These are phyloP conservation scores for Diaporthe amygdali DNA, from an alignment of 2,329 filamentous ascomycete species.

Conservation along the genomic window DNA sequence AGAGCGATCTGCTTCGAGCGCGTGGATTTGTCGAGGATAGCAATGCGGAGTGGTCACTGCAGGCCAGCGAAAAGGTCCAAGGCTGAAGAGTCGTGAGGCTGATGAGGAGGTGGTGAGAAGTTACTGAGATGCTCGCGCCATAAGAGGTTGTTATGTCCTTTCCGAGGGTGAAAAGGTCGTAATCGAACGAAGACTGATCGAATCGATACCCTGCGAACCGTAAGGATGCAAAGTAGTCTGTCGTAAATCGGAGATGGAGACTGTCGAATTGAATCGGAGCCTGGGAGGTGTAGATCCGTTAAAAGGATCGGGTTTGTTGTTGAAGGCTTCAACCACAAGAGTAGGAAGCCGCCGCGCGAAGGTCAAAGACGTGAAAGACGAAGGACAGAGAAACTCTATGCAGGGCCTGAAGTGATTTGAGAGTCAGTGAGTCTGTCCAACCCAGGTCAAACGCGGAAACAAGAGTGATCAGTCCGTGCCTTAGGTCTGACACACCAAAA, in stretches of 20 bases:
- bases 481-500: conserved; percentile 14
- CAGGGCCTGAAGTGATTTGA: conserved; percentile 15
- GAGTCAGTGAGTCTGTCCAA: conserved; percentile 19
- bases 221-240: background rate
- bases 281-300: background rate
- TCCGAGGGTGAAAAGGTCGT: background rate
- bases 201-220: conserved; percentile 8
- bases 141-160: conserved; percentile 31
- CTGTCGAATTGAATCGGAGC: conserved; percentile 17
- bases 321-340: background rate
- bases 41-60: conserved; percentile 29
- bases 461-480: conserved; percentile 19
- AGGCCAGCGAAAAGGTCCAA: conserved; percentile 38
- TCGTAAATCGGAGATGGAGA: background rate
- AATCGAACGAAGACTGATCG: background rate
- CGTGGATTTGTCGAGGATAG: conserved; percentile 38
- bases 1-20: conserved; percentile 45
- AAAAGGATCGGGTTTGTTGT: background rate
- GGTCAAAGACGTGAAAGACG: background rate
- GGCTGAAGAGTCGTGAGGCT: conserved; percentile 42
- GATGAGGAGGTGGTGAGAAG: conserved; percentile 31
- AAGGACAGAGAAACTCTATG: conserved; percentile 9
- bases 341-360: background rate
- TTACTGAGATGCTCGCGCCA: conserved; percentile 45
- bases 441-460: background rate